These are phyloP conservation scores for Elaeis oleifera DNA, from an alignment of 202 grass and related monocot genomes.

Conservation along the genomic window DNA sequence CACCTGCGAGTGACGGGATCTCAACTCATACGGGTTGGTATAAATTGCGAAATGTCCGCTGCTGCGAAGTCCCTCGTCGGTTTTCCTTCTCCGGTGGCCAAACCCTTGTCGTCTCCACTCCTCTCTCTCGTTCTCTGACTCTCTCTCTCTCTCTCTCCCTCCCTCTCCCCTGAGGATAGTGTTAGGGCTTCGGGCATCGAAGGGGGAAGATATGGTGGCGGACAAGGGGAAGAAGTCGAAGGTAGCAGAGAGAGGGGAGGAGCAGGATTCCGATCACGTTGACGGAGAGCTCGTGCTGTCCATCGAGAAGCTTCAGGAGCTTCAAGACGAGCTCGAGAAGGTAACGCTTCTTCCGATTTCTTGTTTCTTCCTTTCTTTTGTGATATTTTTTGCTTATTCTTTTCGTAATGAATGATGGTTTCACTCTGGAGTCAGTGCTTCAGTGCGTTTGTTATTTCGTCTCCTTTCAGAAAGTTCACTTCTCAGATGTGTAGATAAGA, in stretches of 20 bases:
- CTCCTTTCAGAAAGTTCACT: no score
- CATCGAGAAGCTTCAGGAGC: constrained; percentile 85
- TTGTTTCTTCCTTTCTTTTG: background rate
- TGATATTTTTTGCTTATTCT: background rate
- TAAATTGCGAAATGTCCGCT: no score
- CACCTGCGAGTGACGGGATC: no score
- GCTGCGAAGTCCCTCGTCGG: no score
- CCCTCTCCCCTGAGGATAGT: constrained; percentile 12
- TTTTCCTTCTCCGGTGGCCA: background rate
- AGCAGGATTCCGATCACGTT: constrained; percentile 25
- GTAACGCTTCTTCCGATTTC: constrained; percentile 21
- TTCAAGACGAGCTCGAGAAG: constrained; percentile 88
- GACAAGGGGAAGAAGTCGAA: constrained; percentile 88
- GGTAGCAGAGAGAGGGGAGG: constrained; percentile 48
- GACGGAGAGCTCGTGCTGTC: constrained; percentile 60
- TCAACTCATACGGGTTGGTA: no score
- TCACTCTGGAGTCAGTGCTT: no score
- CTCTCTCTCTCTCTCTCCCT: constrained; percentile 13
- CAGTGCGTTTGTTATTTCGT: no score
- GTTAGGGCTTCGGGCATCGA: constrained; percentile 6
- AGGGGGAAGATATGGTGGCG: constrained; percentile 32
- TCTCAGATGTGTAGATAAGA: no score
- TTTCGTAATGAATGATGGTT: background rate
- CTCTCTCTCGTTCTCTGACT: background rate
- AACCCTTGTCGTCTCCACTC: constrained; percentile 9